A percentile compares a stretch with the other conserved stretches of the same genome.
Conservation (phyloP, 352 stramenopile species). For the Discostella stelligera region DNA sequence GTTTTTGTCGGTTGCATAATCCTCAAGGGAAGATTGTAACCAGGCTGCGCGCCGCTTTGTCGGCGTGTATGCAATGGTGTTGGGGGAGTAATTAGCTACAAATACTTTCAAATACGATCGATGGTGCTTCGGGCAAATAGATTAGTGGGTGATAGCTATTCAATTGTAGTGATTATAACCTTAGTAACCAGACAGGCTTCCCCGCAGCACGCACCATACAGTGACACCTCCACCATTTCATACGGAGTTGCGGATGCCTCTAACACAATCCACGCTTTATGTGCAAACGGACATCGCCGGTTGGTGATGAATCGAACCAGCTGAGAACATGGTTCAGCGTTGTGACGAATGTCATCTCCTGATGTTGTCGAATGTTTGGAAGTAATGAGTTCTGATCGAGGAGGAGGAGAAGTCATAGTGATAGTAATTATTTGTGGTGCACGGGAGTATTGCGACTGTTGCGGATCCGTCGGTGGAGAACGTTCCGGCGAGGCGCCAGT, state of each 20-base stretch:
- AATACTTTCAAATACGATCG: too few species aligned
- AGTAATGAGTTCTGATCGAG: background rate
- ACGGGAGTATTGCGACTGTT: background rate
- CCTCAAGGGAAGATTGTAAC: too few species aligned
- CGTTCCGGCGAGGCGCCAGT: background rate
- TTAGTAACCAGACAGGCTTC: slow-evolving; percentile 79
- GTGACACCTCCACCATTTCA: slow-evolving; percentile 61
- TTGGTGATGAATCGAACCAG: slow-evolving; percentile 66
- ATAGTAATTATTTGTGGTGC: background rate
- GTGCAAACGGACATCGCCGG: slow-evolving; percentile 71
- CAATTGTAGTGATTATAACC: too few species aligned
- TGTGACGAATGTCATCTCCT: background rate
- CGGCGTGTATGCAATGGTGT: too few species aligned
- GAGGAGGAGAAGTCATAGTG: background rate
- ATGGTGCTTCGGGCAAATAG: too few species aligned
- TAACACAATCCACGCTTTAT: slow-evolving; percentile 76
- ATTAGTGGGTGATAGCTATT: too few species aligned
- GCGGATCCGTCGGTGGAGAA: background rate
- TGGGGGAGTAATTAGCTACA: too few species aligned
- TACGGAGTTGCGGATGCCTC: slow-evolving; percentile 52
- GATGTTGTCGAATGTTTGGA: background rate
- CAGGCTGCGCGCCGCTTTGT: too few species aligned
- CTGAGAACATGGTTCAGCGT: background rate
- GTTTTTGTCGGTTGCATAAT: too few species aligned
- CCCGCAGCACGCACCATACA: slow-evolving; percentile 67